Evolutionary conservation across 2,329 filamentous ascomycete species (phyloP).

Genomic region (Penicillium sp.): DNA sequence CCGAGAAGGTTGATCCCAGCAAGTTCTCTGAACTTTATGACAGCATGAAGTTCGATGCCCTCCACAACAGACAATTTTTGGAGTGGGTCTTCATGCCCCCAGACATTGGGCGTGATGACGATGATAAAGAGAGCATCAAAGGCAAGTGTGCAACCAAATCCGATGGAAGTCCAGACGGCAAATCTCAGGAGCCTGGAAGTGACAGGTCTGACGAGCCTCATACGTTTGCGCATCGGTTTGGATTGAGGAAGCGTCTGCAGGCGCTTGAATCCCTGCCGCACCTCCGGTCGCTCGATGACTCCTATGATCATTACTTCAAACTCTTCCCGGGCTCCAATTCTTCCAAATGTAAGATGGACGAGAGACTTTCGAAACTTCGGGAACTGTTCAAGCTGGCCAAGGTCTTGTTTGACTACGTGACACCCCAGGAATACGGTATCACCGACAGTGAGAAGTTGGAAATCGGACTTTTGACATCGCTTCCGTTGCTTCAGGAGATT

Average conservation of each 20-base stretch:
- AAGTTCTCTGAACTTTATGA: slow-evolving; percentile 99
- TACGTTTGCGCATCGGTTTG: slow-evolving; percentile 41
- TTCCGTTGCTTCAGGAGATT: slow-evolving; percentile 93
- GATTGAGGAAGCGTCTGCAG: slow-evolving; percentile 56
- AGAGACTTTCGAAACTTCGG: slow-evolving; percentile 80
- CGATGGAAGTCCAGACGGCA: slow-evolving; percentile 24
- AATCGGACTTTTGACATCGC: slow-evolving; percentile 89
- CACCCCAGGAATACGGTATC: slow-evolving; percentile 97
- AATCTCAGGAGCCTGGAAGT: slow-evolving; percentile 20
- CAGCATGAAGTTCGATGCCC: slow-evolving; percentile 98
- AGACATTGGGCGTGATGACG: slow-evolving; percentile 73
- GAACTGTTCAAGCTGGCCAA: slow-evolving; percentile 94
- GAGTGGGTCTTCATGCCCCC: slow-evolving; percentile 97
- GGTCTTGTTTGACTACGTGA: slow-evolving; percentile 96
- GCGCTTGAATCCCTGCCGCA: slow-evolving; percentile 46
- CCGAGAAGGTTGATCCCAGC: slow-evolving; percentile 96
- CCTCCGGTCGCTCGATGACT: slow-evolving; percentile 52
- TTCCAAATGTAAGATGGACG: slow-evolving; percentile 78
- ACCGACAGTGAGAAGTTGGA: slow-evolving; percentile 96
- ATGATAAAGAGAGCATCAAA: slow-evolving; percentile 44
- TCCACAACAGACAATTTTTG: slow-evolving; percentile 93
- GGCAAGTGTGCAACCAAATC: slow-evolving; percentile 20
- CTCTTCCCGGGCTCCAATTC: slow-evolving; percentile 77
- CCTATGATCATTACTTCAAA: slow-evolving; percentile 78
- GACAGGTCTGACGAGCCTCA: slow-evolving; percentile 36